Base-by-base conservation (phyloP, 2,329 filamentous ascomycete species). In the Bimuria novae-zelandiae region DNA sequence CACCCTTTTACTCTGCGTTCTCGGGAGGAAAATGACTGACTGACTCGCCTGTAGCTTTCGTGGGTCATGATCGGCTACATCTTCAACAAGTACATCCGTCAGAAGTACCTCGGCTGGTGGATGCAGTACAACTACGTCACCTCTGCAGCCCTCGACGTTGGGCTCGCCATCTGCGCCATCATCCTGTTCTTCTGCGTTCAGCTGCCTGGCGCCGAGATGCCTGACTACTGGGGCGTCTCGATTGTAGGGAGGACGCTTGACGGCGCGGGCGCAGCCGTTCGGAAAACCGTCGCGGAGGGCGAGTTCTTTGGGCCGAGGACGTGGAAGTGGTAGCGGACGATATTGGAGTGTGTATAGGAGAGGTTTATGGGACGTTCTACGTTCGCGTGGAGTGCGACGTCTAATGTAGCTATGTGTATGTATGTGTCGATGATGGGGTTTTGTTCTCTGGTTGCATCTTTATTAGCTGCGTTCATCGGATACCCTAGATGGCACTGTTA, bases 21-120 rank as follows among this genome's bases (percentile, higher is more conserved):
- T 21, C 21, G 19, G 2, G 40, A 16, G n/a, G 7, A 19, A n/a
- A 19, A 12, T 12, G 11, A n/a, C n/a, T 30, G 2, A 17, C 25
- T 43, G 21, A 43, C 25, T 10, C 11, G 7, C 7, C 16, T 17
- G 21, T 19, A 43, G 48, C 43, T 64, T 36, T 51, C 59, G 17
- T 69, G 64, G 65, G 57, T 50, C 12, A 48, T 62, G 19, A 62
- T 69, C 11, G 64, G 64, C 14, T 60, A 57, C 36, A 23, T 68
- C 12, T 69, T 69, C 56, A 56, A 66, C 14, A 56, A 62, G 35
- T 54, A 58, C 29, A 60, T 69, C 27, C 43, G 60, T 6, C 54
- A 52, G n/a, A 54, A 61, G 39, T 56, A 60, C 29, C 40, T 60
- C 22, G 55, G 60, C 8, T 69, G 66, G 66, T 69, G 66, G 66